Percentiles rank a stretch among this genome's conserved stretches.
Evolutionary conservation across 768 basidiomycete genomes (phyloP).

Genomic region (Boletus vinaceobasis): DNA sequence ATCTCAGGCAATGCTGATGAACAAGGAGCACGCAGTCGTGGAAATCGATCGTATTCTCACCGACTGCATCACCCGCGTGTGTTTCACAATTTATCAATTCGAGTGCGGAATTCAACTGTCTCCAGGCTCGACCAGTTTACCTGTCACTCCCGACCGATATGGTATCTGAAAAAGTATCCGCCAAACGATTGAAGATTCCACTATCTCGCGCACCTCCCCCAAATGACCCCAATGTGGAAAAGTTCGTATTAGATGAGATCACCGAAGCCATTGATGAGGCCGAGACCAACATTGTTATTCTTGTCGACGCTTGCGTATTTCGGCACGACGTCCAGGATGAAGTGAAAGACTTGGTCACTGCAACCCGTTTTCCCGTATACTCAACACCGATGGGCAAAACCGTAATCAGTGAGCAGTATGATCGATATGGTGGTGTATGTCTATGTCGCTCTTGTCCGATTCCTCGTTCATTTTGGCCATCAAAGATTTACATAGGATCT

Average conservation of each 20-base stretch:
- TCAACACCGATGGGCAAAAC: constrained; percentile 82
- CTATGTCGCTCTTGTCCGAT: not conserved
- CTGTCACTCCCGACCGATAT: constrained; percentile 84
- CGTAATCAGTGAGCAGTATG: constrained; percentile 63
- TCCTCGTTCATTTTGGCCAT: not conserved
- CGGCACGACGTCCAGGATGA: constrained; percentile 67
- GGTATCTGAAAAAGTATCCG: constrained; percentile 62
- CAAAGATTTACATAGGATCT: constrained; percentile 72
- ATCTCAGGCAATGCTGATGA: constrained; percentile 58
- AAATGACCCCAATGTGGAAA: constrained; percentile 58
- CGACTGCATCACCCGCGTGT: constrained; percentile 58
- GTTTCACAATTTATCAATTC: constrained; percentile 2
- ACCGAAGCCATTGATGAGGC: constrained; percentile 59
- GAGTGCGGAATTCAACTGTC: not conserved
- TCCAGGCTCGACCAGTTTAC: constrained; percentile 81
- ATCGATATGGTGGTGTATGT: constrained; percentile 78
- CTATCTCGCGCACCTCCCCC: constrained; percentile 46
- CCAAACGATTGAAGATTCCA: constrained; percentile 58
- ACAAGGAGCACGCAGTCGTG: constrained; percentile 51
- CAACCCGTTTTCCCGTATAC: constrained; percentile 72
- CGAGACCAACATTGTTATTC: constrained; percentile 58
- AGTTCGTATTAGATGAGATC: constrained; percentile 74
- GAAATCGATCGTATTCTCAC: constrained; percentile 79
- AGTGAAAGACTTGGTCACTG: constrained; percentile 55
- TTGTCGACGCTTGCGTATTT: constrained; percentile 78